Evolutionary conservation across 352 stramenopile genomes (phyloP), one percentile per base, ranked within the genome.

Genomic region (Phytophthora sp.): DNA sequence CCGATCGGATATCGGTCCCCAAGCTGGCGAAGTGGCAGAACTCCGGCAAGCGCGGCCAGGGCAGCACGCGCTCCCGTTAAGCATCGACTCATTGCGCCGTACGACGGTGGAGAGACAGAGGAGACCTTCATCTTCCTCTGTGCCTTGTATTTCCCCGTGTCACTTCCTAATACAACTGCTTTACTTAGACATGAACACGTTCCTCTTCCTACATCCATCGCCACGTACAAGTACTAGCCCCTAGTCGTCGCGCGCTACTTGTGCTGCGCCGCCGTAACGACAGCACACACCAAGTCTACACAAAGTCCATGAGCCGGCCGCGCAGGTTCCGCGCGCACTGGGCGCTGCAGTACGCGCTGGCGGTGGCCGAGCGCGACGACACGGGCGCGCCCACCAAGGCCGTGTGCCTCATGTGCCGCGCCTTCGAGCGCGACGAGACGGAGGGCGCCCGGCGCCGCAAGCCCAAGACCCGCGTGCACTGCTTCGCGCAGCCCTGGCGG

Each of bases 11-110:
- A 76, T 70, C 86, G 44, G 62, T 79, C 41, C 79, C 88, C 42
- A 96, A 96, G 75, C 74, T 96, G 23, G 84, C 86, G 68, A 94
- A 94, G 74, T 95, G 87, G 87, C 85, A 92, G 66, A 94, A 94
- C 74, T 87, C 86, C 59, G 88, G 88, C 82, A 96, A 96, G 79
- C 84, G 85, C 72, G 80, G 82, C 69, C 81, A 84, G 52, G 88
- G 88, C 73, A 85, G 58, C 39, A 90, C 80, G 58, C 52, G 79
- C 43, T 94, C 81, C 56, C 86, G 88, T 89, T 96, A 94, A 77
- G 64, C 53, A 35, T 65, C 45, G 52, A 57, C 39, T 61, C 38
- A 54, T 66, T 56, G 51, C 59, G 43, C 38, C 31, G 45, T 45
- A 18, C 58, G 28, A 51, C 58, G 52, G 35, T 66, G 59, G 45